Conservation (phyloP, 352 stramenopile species). For the Phytophthora hibernalis region DNA sequence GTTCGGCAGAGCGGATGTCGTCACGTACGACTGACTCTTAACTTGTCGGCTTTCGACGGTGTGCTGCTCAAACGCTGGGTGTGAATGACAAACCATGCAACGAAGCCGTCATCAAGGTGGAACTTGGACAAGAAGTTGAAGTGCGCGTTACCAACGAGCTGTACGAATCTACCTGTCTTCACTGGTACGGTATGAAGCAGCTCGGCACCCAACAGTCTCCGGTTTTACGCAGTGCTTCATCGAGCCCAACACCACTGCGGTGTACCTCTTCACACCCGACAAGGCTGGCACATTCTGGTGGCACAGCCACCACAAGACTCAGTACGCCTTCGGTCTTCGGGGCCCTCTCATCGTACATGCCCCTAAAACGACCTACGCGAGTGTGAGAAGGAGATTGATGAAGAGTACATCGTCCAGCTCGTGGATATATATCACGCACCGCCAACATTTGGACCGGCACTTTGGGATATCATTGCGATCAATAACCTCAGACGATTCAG, state of each 20-base stretch:
- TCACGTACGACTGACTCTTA: constrained; percentile 36
- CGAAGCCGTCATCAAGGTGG: constrained; percentile 33
- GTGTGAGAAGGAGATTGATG: constrained; percentile 31
- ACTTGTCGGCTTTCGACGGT: constrained; percentile 30
- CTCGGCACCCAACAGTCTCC: constrained; percentile 38
- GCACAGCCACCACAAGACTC: constrained; percentile 41
- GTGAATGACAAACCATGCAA: constrained; percentile 31
- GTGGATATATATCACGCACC: constrained; percentile 37
- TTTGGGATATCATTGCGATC: constrained; percentile 41
- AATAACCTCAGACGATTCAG: constrained; percentile 46
- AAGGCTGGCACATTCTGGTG: constrained; percentile 45
- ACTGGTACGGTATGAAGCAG: constrained; percentile 46
- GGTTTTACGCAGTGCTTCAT: constrained; percentile 45
- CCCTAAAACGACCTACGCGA: constrained; percentile 12
- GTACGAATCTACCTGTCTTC: constrained; percentile 25
- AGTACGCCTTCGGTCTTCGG: constrained; percentile 42
- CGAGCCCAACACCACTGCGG: constrained; percentile 21
- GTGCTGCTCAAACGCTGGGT: constrained; percentile 23
- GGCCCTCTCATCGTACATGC: constrained; percentile 42
- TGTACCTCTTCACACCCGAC: constrained; percentile 43
- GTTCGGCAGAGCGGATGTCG: constrained; percentile 5
- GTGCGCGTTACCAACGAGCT: constrained; percentile 37
- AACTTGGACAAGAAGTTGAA: constrained; percentile 36
- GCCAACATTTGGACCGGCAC: constrained; percentile 6
- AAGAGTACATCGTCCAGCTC: constrained; percentile 35